Evolutionary conservation across 768 basidiomycete genomes (phyloP).

Genomic region (Collybiopsis confluens): DNA sequence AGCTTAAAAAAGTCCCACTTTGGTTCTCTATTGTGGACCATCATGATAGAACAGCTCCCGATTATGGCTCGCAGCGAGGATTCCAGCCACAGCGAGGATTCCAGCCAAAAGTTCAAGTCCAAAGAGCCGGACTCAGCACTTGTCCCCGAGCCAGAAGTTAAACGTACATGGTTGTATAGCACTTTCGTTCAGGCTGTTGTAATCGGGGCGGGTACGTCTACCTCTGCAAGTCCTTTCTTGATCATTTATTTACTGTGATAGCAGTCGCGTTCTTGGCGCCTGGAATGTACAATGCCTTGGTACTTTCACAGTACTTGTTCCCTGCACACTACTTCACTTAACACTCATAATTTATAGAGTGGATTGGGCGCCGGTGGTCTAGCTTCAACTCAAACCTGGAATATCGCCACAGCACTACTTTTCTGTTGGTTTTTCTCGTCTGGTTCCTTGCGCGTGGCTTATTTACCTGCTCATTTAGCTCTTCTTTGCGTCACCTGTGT

Average conservation of each 20-base stretch:
- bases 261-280: not conserved
- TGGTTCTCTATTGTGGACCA: no score
- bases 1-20: no score
- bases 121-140: no score
- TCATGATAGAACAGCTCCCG: no score
- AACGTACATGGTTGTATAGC: not conserved
- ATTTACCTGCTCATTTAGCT: not conserved
- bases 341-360: not conserved
- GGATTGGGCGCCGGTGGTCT: not conserved
- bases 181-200: not conserved
- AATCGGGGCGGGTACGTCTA: not conserved
- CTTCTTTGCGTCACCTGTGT: constrained; percentile 3
- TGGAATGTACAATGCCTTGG: constrained; percentile 2
- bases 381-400: constrained; percentile 2
- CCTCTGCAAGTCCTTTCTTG: not conserved
- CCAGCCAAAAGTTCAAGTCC: no score
- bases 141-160: not conserved
- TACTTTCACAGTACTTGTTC: not conserved
- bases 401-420: not conserved
- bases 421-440: not conserved
- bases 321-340: not conserved
- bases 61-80: no score
- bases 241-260: not conserved
- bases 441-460: not conserved
- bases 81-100: no score